Percentiles rank a stretch among this genome's conserved stretches.
Conservation (phyloP, 192 early-diverging fungal species). For the Entomortierella chlamydospora region DNA sequence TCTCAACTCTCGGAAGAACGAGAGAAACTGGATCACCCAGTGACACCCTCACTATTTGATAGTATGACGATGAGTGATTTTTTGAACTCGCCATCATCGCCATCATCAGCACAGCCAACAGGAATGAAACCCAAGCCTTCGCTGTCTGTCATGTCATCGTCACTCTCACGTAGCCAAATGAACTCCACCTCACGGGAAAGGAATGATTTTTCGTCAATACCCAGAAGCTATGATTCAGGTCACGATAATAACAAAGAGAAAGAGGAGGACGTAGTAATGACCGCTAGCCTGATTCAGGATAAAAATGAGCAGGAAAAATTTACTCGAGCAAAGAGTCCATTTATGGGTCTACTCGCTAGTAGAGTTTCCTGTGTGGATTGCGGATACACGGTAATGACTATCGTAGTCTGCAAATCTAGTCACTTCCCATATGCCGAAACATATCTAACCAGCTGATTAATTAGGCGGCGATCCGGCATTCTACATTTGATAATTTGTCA, state of each 20-base stretch:
- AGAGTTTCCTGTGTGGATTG: conserved; percentile 77
- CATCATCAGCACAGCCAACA: background rate
- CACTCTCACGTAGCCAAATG: conserved; percentile 11
- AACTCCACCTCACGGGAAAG: background rate
- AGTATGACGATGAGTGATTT: conserved; percentile 29
- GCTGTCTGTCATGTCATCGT: conserved; percentile 30
- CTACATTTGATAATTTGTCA: conserved; percentile 78
- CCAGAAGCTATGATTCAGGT: background rate
- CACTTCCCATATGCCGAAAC: background rate
- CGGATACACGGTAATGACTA: conserved; percentile 64
- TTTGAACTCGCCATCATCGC: conserved; percentile 3
- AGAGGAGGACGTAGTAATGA: conserved; percentile 5
- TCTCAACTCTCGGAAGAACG: conserved; percentile 43
- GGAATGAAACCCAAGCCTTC: conserved; percentile 1
- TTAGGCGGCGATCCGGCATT: conserved; percentile 77
- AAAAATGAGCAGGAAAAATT: conserved; percentile 38
- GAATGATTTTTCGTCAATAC: background rate
- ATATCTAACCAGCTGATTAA: background rate
- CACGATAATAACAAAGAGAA: background rate
- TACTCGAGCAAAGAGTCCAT: conserved; percentile 61
- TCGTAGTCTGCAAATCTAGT: background rate
- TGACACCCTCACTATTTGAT: conserved; percentile 23
- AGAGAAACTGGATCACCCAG: conserved; percentile 33
- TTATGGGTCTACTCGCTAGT: conserved; percentile 74
- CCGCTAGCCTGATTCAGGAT: conserved; percentile 17